Conservation (phyloP, 805 yeast genomes). For the Wickerhamomyces ciferrii region DNA sequence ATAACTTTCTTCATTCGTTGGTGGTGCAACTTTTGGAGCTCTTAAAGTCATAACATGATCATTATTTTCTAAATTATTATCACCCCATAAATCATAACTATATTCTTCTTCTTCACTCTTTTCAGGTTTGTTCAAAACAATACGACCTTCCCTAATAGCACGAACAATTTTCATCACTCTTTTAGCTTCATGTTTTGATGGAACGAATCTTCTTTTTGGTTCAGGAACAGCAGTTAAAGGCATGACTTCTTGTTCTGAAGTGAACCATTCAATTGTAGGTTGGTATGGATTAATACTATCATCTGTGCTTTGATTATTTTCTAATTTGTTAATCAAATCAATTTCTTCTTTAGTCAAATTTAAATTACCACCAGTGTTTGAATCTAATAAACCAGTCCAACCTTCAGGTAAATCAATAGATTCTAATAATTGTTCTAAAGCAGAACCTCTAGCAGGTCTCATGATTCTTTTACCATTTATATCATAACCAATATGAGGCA, state of each 20-base stretch:
- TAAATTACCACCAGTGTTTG: conserved; percentile 78
- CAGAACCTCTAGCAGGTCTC: conserved; percentile 98
- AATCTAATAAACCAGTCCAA: conserved; percentile 95
- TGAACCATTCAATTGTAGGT: conserved; percentile 94
- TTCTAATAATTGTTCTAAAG: conserved; percentile 85
- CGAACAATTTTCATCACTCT: conserved; percentile 92
- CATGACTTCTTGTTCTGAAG: conserved; percentile 77
- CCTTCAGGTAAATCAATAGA: conserved; percentile 94
- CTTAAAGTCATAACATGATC: conserved; percentile 89
- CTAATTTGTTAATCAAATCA: conserved; percentile 82
- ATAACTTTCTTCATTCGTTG: conserved; percentile 93
- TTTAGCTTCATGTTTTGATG: conserved; percentile 95
- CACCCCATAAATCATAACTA: conserved; percentile 83
- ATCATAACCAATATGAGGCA: conserved; percentile 96
- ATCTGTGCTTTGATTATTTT: conserved; percentile 78
- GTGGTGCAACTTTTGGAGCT: conserved; percentile 95
- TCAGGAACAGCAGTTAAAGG: conserved; percentile 93
- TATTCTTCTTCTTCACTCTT: conserved; percentile 43
- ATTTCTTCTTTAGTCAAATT: conserved; percentile 84
- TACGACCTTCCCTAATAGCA: conserved; percentile 95
- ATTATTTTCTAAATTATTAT: conserved; percentile 47
- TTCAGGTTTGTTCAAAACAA: conserved; percentile 67
- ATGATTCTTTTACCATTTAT: conserved; percentile 96
- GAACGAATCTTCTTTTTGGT: conserved; percentile 95
- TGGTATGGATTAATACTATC: conserved; percentile 83